Evolutionary conservation across 352 stramenopile genomes (phyloP).

Genomic region (Plasmopara muralis): DNA sequence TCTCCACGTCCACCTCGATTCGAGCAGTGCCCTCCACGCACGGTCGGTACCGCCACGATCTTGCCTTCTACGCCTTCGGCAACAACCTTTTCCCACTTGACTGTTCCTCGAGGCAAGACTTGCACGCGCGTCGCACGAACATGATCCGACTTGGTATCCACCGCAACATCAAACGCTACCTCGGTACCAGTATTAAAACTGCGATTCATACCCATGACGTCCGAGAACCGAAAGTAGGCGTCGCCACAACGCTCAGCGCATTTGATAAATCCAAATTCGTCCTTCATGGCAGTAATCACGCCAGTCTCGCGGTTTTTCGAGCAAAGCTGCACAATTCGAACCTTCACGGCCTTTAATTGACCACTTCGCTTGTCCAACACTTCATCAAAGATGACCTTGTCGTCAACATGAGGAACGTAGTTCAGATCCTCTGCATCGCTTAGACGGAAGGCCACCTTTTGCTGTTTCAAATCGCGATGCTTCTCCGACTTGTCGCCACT

Average conservation of each 20-base stretch:
- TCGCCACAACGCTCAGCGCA: slow-evolving; percentile 57
- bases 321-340: slow-evolving; percentile 56
- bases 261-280: slow-evolving; percentile 83
- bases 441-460: slow-evolving; percentile 43
- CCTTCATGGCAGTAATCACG: slow-evolving; percentile 60
- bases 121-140: slow-evolving; percentile 56
- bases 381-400: slow-evolving; percentile 62
- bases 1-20: slow-evolving; percentile 24
- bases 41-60: slow-evolving; percentile 36
- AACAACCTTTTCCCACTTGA: slow-evolving; percentile 59
- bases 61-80: slow-evolving; percentile 36
- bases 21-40: slow-evolving; percentile 18
- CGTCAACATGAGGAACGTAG: slow-evolving; percentile 52
- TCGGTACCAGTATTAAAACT: slow-evolving; percentile 52
- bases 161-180: slow-evolving; percentile 61
- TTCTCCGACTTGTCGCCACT: slow-evolving; percentile 25
- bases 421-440: slow-evolving; percentile 57
- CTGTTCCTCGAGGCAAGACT: slow-evolving; percentile 41
- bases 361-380: slow-evolving; percentile 63
- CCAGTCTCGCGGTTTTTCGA: slow-evolving; percentile 60
- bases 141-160: slow-evolving; percentile 44
- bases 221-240: slow-evolving; percentile 72
- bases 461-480: slow-evolving; percentile 33
- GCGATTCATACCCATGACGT: slow-evolving; percentile 53
- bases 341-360: slow-evolving; percentile 50